Conservation (phyloP, 2,329 filamentous ascomycete genomes). For the Emericellopsis cladophorae region DNA sequence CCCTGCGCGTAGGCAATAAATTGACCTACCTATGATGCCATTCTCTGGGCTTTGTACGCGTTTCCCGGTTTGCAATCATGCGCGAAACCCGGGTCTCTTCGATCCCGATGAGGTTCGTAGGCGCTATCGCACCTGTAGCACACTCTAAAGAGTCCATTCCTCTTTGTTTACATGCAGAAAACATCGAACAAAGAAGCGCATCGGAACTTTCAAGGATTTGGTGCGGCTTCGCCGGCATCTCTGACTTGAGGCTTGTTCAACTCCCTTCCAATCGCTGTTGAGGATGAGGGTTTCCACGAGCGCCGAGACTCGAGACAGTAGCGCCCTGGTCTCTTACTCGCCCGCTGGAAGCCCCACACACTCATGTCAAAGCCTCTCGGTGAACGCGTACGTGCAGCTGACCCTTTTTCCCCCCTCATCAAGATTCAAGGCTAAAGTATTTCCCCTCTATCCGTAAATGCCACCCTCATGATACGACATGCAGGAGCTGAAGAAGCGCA, state of each 20-base stretch:
- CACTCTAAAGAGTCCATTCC: background rate
- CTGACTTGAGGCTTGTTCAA: too few species aligned
- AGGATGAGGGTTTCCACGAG: background rate
- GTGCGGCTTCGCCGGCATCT: background rate
- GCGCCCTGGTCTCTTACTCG: background rate
- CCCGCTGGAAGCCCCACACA: background rate
- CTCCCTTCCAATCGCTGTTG: background rate
- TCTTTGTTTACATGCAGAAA: background rate
- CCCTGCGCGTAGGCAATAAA: background rate
- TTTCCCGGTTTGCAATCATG: background rate
- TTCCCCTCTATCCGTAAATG: too few species aligned
- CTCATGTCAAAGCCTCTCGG: background rate
- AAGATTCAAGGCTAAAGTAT: too few species aligned
- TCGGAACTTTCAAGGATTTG: too few species aligned
- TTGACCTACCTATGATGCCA: conserved; percentile 1
- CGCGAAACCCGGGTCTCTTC: background rate
- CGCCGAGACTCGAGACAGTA: background rate
- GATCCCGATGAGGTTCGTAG: background rate
- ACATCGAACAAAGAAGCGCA: too few species aligned
- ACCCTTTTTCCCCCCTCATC: background rate
- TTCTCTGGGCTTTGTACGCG: background rate
- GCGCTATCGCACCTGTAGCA: background rate
- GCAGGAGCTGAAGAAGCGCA: conserved; percentile 1
- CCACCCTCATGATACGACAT: conserved; percentile 1
- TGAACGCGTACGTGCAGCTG: background rate